Base-by-base conservation (phyloP, 148 eudicot genomes). In the Rhododendron molle region DNA sequence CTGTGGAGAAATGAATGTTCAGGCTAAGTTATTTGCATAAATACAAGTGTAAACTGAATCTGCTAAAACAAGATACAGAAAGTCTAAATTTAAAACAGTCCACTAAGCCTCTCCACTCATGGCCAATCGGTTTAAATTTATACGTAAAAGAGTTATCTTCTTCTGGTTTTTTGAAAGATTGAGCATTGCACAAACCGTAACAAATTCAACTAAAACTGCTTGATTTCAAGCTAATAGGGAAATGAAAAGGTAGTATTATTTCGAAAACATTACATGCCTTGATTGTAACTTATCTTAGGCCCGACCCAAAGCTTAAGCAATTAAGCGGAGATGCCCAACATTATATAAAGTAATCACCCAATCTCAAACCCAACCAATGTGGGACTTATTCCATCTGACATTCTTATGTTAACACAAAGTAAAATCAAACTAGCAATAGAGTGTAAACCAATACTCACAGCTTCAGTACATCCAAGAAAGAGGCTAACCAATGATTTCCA, bases 401-500 rank as follows among this genome's bases (percentile, higher is more conserved):
- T 67, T 67, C 34, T 26, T 67, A n/a, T 26, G 73, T 3, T 67
- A 67, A 26, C 34, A 11, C 15, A 67, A 67, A 67, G 32, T 11
- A 67, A 71, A 32, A 71, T 15, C 15, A 11, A 73, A 74, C 49
- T 52, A 43, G 50, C 38, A 43, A 78, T 54, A 23, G 14, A 67
- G 15, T 9, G 5, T 26, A 82, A 47, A 56, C 86, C 78, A 54
- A 84, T 60, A 91, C 98, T 95, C 92, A 97, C 99, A 88, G 99
- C 96, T 90, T 95, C 92, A 26, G 89, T 91, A 84, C 99, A 97
- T 81, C 98, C 98, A 84, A 95, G 85, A 52, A 97, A 91, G 81
- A 97, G 98, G 89, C 92, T 93, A 85, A 94, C 92, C 87, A 97
- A 89, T 83, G 93, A 86, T 89, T 97, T 97, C 99, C 99, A 97